Evolutionary conservation across 129 eudicot species (phyloP), one percentile per base, ranked within the genome.

Genomic region (Mikania micrantha): DNA sequence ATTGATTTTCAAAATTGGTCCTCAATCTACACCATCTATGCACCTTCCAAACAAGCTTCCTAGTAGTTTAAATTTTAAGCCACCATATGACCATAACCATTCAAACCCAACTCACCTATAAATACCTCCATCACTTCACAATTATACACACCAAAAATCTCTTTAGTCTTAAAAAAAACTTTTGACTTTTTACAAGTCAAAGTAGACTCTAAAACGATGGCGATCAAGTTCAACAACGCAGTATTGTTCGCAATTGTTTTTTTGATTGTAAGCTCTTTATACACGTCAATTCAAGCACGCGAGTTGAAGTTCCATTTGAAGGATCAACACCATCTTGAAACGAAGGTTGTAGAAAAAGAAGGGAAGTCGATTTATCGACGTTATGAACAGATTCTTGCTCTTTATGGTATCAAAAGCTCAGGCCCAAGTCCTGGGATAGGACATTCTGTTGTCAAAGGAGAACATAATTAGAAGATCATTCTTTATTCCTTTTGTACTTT

Each of bases 381-480:
- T 67, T 75, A 47, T 34, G 72, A 76, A 40, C 66, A 70, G 16
- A 67, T 80, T 76, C 52, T 80, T 60, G 81, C 67, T 13, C 82
- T 83, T 35, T 64, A 69, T 0, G 87, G 76, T 49, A 66, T 78
- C 74, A 83, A 78, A 76, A 78, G 70, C 50, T 86, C 93, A 4
- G 93, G 93, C 40, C 93, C 93, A 0, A 83, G 93, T 36, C 93
- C 88, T 0, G 93, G 93, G 31, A 80, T 29, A 25, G 92, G 92
- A 36, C 84, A 86, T 77, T 79, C 85, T 0, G 50, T 15, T 49
- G 39, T 29, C 48, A 61, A 66, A 20, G 76, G 67, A 11, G 49
- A 32, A 19, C 86, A 72, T 50, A 53, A 81, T 27, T 85, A 66
- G 73, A 10, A 16, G 0, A 12, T 21, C 4, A 63, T 15, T 20